Conservation (phyloP, 1,284 basidiomycete genomes). For the Exobasidium rhododendri region DNA sequence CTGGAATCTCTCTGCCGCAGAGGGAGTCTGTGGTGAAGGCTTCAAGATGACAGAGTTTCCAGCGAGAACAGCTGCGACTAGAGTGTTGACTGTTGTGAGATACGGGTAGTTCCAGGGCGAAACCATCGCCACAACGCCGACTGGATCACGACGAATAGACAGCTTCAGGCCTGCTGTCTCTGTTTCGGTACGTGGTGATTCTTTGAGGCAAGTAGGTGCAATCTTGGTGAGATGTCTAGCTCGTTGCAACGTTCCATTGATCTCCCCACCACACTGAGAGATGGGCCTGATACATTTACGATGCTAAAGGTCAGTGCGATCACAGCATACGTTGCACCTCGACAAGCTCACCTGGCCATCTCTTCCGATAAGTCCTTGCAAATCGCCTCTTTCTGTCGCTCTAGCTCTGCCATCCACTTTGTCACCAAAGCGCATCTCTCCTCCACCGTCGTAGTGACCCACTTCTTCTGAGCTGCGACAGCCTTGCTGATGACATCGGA, state of each 20-base stretch:
- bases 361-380: slow-evolving; percentile 71
- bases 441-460: slow-evolving; percentile 68
- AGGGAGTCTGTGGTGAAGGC: slow-evolving; percentile 32
- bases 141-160: slow-evolving; percentile 67
- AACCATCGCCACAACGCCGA: slow-evolving; percentile 52
- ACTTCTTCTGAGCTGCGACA: slow-evolving; percentile 68
- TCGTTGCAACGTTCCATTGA: slow-evolving; percentile 75
- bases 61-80: slow-evolving; percentile 58
- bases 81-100: slow-evolving; percentile 68
- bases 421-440: slow-evolving; percentile 71
- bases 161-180: slow-evolving; percentile 78
- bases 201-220: slow-evolving; percentile 71
- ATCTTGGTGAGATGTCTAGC: slow-evolving; percentile 81
- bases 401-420: slow-evolving; percentile 67
- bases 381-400: slow-evolving; percentile 68
- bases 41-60: slow-evolving; percentile 37
- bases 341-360: slow-evolving; percentile 62
- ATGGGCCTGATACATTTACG: slow-evolving; percentile 80
- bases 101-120: slow-evolving; percentile 54
- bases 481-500: slow-evolving; percentile 64
- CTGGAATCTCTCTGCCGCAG: slow-evolving; percentile 27
- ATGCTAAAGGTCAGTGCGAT: no score
- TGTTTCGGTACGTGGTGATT: slow-evolving; percentile 69
- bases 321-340: no score
- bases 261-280: slow-evolving; percentile 71